These are phyloP conservation scores for Pythium rhizo-oryzae DNA, from an alignment of 352 stramenopile species.

Conservation along the genomic window DNA sequence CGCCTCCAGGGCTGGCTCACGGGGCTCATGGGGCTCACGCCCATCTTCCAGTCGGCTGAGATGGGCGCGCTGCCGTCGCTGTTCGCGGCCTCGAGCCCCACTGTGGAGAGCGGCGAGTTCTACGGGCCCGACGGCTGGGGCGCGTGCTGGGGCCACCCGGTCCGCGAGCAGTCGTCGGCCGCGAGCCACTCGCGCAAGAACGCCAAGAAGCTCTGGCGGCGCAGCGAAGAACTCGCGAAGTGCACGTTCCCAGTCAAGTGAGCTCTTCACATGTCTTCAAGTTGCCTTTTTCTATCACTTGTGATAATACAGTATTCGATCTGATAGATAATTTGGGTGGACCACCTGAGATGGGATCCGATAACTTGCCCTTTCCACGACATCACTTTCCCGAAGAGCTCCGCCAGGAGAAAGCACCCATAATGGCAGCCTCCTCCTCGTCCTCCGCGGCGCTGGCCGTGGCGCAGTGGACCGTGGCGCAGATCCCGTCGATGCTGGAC, in stretches of 20 bases:
- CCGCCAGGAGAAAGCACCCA: background rate
- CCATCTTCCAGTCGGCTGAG: constrained; percentile 32
- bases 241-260: constrained; percentile 18
- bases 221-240: constrained; percentile 24
- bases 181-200: constrained; percentile 20
- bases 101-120: constrained; percentile 33
- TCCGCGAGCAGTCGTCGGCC: constrained; percentile 17
- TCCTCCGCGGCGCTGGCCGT: constrained; percentile 15
- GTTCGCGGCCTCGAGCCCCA: constrained; percentile 24
- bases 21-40: constrained; percentile 28
- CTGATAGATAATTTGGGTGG: constrained; percentile 3
- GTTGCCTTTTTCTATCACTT: constrained; percentile 1
- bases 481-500: constrained; percentile 26
- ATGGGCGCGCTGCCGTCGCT: constrained; percentile 33
- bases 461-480: constrained; percentile 22
- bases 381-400: background rate
- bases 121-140: constrained; percentile 44
- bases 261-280: background rate
- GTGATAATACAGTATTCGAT: background rate
- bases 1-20: constrained; percentile 26
- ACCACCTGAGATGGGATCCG: constrained; percentile 5
- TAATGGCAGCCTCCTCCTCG: constrained; percentile 1
- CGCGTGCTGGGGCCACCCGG: constrained; percentile 24
- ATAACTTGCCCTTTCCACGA: background rate
- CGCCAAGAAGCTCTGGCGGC: constrained; percentile 24